These are phyloP conservation scores for Leccinellum rugosiceps DNA, from an alignment of 768 basidiomycete genomes.

Conservation along the genomic window DNA sequence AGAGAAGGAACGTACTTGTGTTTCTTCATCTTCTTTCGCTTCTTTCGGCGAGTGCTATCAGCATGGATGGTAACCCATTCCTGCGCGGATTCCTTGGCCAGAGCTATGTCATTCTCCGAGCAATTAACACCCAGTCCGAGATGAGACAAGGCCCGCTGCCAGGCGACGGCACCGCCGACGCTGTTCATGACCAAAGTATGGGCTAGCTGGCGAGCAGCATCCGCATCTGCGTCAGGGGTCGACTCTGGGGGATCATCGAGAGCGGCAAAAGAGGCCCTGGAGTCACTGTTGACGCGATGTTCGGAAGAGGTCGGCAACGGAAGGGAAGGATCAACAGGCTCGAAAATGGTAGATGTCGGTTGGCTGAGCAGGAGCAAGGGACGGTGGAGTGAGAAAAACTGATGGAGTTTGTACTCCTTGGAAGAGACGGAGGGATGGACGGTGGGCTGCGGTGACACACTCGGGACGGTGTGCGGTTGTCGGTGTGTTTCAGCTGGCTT, in stretches of 20 bases:
- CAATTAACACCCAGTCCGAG: constrained; percentile 58
- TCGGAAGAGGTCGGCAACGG: constrained; percentile 18
- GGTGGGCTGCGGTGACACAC: constrained; percentile 5
- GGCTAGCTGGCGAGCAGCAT: constrained; percentile 76
- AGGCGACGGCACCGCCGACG: constrained; percentile 57
- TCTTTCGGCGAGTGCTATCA: constrained; percentile 83
- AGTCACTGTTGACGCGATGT: constrained; percentile 27
- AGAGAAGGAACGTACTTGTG: constrained; percentile 67
- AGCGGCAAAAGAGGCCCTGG: constrained; percentile 22
- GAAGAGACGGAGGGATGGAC: constrained; percentile 57
- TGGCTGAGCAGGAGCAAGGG: constrained; percentile 70
- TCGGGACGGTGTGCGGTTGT: constrained; percentile 10
- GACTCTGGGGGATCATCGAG: constrained; percentile 47
- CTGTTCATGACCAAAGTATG: constrained; percentile 67
- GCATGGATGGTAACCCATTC: constrained; percentile 65
- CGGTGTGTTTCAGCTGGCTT: constrained; percentile 23
- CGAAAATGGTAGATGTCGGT: constrained; percentile 55
- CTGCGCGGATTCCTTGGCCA: constrained; percentile 52
- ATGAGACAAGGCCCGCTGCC: constrained; percentile 64
- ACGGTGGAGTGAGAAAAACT: constrained; percentile 81
- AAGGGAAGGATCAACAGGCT: constrained; percentile 24
- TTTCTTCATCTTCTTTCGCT: constrained; percentile 94
- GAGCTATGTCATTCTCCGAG: constrained; percentile 48
- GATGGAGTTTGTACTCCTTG: constrained; percentile 75
- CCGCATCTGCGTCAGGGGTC: constrained; percentile 70